Evolutionary conservation across 192 early-diverging fungal species (phyloP).

Genomic region (Coemansia sp.): DNA sequence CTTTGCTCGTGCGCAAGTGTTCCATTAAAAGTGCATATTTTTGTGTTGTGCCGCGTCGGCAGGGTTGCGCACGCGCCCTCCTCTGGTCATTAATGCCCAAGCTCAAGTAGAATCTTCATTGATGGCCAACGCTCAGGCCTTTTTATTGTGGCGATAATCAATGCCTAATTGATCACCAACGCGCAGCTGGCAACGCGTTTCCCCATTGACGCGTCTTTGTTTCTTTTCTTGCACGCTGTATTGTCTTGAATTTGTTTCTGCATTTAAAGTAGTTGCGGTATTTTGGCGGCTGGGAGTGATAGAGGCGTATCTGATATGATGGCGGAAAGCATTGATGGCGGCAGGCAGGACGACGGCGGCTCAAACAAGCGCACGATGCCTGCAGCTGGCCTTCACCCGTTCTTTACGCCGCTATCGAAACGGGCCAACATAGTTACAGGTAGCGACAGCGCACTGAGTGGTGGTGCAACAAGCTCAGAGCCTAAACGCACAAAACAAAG

Average conservation of each 20-base stretch:
- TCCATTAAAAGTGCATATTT: background rate
- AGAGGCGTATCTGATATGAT: background rate
- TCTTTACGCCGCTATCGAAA: conserved; percentile 38
- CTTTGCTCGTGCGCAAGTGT: background rate
- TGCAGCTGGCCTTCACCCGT: conserved; percentile 18
- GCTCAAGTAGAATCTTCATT: background rate
- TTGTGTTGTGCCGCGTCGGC: background rate
- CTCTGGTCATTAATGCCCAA: background rate
- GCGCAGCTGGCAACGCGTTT: background rate
- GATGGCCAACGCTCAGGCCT: background rate
- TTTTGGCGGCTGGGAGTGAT: background rate
- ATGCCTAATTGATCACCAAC: background rate
- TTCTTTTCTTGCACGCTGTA: background rate
- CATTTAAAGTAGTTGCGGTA: background rate
- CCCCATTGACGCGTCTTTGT: background rate
- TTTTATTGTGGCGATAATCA: background rate
- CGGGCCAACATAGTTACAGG: conserved; percentile 11
- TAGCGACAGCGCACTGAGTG: background rate
- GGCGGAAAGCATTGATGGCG: background rate
- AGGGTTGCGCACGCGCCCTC: background rate
- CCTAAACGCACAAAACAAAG: conserved; percentile 40
- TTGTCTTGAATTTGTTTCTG: background rate
- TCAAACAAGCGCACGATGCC: background rate
- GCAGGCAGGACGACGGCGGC: background rate
- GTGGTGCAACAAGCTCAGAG: background rate